phyloP scores from a whole-genome alignment of 2,329 filamentous ascomycete species.

The Xylaria sp. region DNA sequence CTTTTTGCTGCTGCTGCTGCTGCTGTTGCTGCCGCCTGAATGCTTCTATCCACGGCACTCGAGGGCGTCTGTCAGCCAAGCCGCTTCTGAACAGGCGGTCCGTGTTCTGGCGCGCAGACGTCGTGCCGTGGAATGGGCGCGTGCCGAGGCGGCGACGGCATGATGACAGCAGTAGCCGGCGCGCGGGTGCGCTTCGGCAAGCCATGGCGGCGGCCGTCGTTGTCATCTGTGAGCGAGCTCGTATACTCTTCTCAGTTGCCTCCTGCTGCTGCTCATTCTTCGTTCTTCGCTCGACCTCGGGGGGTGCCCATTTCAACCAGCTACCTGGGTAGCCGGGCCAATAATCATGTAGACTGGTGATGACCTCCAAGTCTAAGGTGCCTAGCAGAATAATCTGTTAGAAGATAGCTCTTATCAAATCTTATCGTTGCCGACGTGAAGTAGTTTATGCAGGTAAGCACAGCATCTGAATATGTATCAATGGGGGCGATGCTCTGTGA shows the following conservation, averaged over 20 bases:
- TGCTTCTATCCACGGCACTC: constrained; percentile 76
- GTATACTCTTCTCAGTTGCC: background rate
- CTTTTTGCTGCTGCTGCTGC: too few relatives aligned
- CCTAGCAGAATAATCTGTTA: too few relatives aligned
- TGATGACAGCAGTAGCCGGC: constrained; percentile 33
- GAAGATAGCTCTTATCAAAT: too few relatives aligned
- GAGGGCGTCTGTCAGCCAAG: constrained; percentile 51
- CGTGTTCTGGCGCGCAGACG: constrained; percentile 44
- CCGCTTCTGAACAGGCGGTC: constrained; percentile 55
- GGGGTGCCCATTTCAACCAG: too few relatives aligned
- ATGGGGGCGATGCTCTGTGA: constrained; percentile 21
- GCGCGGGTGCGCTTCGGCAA: constrained; percentile 33
- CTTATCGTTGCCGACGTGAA: background rate
- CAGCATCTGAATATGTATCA: constrained; percentile 13
- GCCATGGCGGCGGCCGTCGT: constrained; percentile 33
- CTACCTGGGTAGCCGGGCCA: too few relatives aligned
- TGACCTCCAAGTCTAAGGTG: too few relatives aligned
- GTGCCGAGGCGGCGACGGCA: background rate
- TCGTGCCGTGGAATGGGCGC: constrained; percentile 45
- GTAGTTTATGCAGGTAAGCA: background rate
- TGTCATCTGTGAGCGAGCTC: background rate
- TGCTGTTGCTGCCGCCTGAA: constrained; percentile 66
- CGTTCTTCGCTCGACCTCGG: background rate
- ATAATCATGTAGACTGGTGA: too few relatives aligned
- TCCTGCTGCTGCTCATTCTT: background rate